Percentiles rank a stretch among this genome's conserved stretches.
Conservation (phyloP, 306 rosid species). For the Prosopis cineraria region DNA sequence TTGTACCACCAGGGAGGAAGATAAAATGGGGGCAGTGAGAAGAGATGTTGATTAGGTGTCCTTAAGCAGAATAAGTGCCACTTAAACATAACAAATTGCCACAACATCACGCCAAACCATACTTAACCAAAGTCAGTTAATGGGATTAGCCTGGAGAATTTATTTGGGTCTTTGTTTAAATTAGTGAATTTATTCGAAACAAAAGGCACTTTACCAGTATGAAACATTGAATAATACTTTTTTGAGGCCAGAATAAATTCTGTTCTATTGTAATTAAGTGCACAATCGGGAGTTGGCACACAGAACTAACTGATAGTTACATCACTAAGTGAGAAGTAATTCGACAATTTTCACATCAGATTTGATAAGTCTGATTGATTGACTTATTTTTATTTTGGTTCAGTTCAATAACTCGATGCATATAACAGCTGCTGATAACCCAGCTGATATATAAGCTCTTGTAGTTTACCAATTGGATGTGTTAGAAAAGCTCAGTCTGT, state of each 20-base stretch:
- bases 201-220: not conserved
- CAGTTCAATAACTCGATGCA: conserved; percentile 1
- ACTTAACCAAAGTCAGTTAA: not conserved
- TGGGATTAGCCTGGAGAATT: not conserved
- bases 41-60: not conserved
- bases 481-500: not conserved
- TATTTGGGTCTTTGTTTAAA: not conserved
- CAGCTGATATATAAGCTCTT: conserved; percentile 14
- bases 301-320: conserved; percentile 4
- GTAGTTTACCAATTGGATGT: not conserved
- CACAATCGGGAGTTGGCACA: conserved; percentile 6
- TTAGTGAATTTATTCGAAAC: not conserved
- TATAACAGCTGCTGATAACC: conserved; percentile 17
- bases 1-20: not conserved
- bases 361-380: conserved; percentile 29
- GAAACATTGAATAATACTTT: not conserved
- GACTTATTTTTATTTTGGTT: conserved; percentile 21
- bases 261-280: not conserved
- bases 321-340: conserved; percentile 14
- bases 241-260: not conserved
- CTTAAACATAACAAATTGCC: not conserved
- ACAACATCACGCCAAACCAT: not conserved
- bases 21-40: not conserved
- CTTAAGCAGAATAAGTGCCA: not conserved
- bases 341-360: conserved; percentile 14